phyloP scores from a whole-genome alignment of 2,329 filamentous ascomycete genomes.

The Shiraia sp. region DNA sequence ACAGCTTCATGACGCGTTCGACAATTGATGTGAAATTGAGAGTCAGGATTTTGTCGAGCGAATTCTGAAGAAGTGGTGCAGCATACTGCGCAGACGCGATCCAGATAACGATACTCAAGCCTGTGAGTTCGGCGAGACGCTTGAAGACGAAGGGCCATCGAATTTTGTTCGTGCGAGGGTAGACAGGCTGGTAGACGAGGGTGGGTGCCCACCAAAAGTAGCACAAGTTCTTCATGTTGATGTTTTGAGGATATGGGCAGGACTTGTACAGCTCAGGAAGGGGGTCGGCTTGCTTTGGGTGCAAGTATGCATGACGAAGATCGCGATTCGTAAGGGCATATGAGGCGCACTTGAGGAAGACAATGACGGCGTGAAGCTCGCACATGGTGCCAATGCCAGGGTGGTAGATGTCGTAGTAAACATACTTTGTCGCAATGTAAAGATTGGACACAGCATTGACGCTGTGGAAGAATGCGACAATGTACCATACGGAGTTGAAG shows the following conservation, averaged over 20 bases:
- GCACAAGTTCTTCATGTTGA: slow-evolving; percentile 81
- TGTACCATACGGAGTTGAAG: slow-evolving; percentile 77
- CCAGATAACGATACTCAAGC: slow-evolving; percentile 89
- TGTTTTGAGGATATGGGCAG: slow-evolving; percentile 88
- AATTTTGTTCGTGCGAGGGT: slow-evolving; percentile 80
- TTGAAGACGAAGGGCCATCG: slow-evolving; percentile 89
- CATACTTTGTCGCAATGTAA: slow-evolving; percentile 76
- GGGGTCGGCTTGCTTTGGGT: slow-evolving; percentile 70
- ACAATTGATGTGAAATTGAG: slow-evolving; percentile 80
- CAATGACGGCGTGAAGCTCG: slow-evolving; percentile 89
- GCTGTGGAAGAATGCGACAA: slow-evolving; percentile 78
- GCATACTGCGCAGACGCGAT: slow-evolving; percentile 93
- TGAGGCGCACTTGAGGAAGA: slow-evolving; percentile 94
- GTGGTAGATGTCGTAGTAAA: slow-evolving; percentile 91
- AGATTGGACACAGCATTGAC: slow-evolving; percentile 84
- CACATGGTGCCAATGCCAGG: slow-evolving; percentile 90
- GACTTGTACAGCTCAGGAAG: slow-evolving; percentile 80
- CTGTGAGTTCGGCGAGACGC: slow-evolving; percentile 75
- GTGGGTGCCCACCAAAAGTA: slow-evolving; percentile 99
- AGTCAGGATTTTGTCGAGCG: slow-evolving; percentile 80
- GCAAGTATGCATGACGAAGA: slow-evolving; percentile 85
- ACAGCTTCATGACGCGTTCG: slow-evolving; percentile 91
- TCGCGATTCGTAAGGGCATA: slow-evolving; percentile 98
- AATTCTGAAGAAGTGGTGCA: slow-evolving; percentile 85
- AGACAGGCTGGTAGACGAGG: slow-evolving; percentile 93